Conservation (phyloP, 768 basidiomycete species). For the Mycena venus region DNA sequence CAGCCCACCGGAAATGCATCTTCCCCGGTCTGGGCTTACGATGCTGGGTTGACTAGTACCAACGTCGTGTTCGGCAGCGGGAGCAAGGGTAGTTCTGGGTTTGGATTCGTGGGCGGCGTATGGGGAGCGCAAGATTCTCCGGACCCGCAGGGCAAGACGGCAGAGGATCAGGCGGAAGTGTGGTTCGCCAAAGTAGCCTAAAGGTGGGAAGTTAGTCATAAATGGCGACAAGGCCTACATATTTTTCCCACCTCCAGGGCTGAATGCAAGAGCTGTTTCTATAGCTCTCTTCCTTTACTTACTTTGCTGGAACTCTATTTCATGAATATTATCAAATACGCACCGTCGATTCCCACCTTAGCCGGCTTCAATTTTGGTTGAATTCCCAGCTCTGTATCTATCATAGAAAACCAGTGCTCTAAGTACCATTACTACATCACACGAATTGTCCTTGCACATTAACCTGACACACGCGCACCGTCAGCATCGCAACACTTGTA, state of each 20-base stretch:
- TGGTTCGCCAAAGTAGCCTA: conserved; percentile 26
- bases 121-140: conserved; percentile 25
- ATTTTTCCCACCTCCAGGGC: neutral
- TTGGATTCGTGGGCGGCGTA: conserved; percentile 21
- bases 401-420: neutral
- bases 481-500: too few species aligned
- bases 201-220: too few species aligned
- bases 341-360: too few species aligned
- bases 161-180: conserved; percentile 26
- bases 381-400: neutral
- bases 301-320: too few species aligned
- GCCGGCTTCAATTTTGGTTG: neutral
- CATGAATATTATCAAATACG: too few species aligned
- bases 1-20: conserved; percentile 30
- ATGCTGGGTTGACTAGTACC: conserved; percentile 16
- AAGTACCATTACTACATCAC: neutral
- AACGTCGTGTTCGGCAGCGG: conserved; percentile 16
- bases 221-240: too few species aligned
- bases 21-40: conserved; percentile 25
- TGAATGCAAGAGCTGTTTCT: too few species aligned
- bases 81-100: conserved; percentile 12
- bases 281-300: too few species aligned
- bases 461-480: too few species aligned
- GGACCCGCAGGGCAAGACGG: conserved; percentile 16
- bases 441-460: neutral